phyloP scores from a whole-genome alignment of 805 yeast species.

The Kazachstania viticola region DNA sequence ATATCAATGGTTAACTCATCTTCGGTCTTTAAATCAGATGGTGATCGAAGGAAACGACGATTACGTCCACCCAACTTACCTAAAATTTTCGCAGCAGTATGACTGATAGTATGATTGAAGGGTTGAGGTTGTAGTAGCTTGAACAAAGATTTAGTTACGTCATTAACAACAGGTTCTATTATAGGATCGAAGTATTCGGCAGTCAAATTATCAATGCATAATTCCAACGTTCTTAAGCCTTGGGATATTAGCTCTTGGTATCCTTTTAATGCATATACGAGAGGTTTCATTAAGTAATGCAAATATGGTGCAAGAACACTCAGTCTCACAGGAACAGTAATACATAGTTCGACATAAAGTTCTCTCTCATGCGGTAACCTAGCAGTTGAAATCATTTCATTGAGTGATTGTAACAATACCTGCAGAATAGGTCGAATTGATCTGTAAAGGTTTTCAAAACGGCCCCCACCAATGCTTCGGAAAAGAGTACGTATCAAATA shows the following conservation, averaged over 20 bases:
- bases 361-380: conserved; percentile 85
- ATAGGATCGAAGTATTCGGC: conserved; percentile 96
- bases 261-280: conserved; percentile 83
- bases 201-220: conserved; percentile 91
- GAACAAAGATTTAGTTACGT: conserved; percentile 89
- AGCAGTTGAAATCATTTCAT: conserved; percentile 71
- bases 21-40: conserved; percentile 47
- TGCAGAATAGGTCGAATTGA: conserved; percentile 88
- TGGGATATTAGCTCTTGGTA: conserved; percentile 86
- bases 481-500: conserved; percentile 80
- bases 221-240: conserved; percentile 86
- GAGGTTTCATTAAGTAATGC: conserved; percentile 78
- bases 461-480: conserved; percentile 92
- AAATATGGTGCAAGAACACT: conserved; percentile 91
- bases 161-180: conserved; percentile 90
- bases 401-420: conserved; percentile 72
- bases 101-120: conserved; percentile 88
- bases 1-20: conserved; percentile 54
- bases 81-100: conserved; percentile 81
- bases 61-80: conserved; percentile 97
- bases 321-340: conserved; percentile 90
- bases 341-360: conserved; percentile 85
- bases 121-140: conserved; percentile 85
- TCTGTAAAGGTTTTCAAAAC: conserved; percentile 86
- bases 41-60: conserved; percentile 71